phyloP scores from a whole-genome alignment of 352 stramenopile genomes.

The Phytopythium chamaehyphon region DNA sequence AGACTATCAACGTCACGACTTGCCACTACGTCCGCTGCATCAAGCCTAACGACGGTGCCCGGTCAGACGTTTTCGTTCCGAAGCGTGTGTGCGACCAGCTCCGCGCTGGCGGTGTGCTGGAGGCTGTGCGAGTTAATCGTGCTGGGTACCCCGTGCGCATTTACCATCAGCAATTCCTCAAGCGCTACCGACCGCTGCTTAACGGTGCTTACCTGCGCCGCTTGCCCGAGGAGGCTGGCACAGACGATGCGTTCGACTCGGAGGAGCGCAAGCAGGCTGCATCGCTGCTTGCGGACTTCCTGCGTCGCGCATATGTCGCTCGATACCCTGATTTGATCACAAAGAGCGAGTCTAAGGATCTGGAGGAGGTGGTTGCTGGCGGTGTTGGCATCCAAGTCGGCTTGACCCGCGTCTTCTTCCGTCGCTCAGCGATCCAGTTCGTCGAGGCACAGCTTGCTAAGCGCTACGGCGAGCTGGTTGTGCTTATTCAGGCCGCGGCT shows the following conservation, averaged over 20 bases:
- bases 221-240: slow-evolving; percentile 48
- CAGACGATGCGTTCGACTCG: slow-evolving; percentile 49
- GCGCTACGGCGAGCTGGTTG: slow-evolving; percentile 81
- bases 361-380: slow-evolving; percentile 36
- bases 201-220: slow-evolving; percentile 59
- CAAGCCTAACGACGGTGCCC: slow-evolving; percentile 97
- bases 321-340: slow-evolving; percentile 52
- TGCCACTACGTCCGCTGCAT: slow-evolving; percentile 99
- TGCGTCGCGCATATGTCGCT: slow-evolving; percentile 65
- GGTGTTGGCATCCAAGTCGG: slow-evolving; percentile 70
- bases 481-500: slow-evolving; percentile 75
- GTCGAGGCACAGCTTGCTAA: slow-evolving; percentile 84
- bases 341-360: slow-evolving; percentile 25
- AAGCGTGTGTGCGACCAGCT: slow-evolving; percentile 96
- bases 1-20: slow-evolving; percentile 91
- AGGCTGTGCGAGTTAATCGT: slow-evolving; percentile 97
- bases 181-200: slow-evolving; percentile 82
- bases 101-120: slow-evolving; percentile 97
- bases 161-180: slow-evolving; percentile 90
- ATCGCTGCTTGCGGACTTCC: slow-evolving; percentile 54
- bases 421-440: slow-evolving; percentile 79
- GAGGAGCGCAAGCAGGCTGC: slow-evolving; percentile 51
- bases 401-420: slow-evolving; percentile 80
- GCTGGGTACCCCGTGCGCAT: slow-evolving; percentile 97
- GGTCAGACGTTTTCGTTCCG: slow-evolving; percentile 72